Evolutionary conservation across 73 alveolate genomes (phyloP).

Genomic region (Tetrahymena borealis): DNA sequence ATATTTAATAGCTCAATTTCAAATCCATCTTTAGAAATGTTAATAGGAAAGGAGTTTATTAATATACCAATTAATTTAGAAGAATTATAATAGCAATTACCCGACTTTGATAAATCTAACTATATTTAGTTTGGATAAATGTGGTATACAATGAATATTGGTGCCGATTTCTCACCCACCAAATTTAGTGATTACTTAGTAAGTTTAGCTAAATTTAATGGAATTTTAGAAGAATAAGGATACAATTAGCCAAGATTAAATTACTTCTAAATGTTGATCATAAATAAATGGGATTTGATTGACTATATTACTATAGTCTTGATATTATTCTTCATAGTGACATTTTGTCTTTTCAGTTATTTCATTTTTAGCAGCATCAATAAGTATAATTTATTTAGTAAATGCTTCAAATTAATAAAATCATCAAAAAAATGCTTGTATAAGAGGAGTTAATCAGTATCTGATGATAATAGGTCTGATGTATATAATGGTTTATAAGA

Average conservation of each 20-base stretch:
- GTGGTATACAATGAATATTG: neutral
- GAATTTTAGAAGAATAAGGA: neutral
- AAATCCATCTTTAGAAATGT: neutral
- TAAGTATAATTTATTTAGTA: no score
- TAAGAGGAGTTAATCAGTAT: no score
- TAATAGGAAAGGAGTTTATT: neutral
- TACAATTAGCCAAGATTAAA: neutral
- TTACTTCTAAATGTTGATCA: neutral
- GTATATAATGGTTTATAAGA: no score
- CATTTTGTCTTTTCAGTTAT: neutral
- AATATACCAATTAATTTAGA: neutral
- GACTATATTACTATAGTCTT: neutral
- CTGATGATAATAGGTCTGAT: no score
- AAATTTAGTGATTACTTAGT: neutral
- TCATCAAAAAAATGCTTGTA: no score
- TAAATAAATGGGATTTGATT: neutral
- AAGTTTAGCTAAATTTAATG: neutral
- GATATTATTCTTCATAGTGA: neutral
- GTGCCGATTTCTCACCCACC: neutral
- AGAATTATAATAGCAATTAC: neutral
- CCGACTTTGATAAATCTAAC: neutral
- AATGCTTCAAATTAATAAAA: no score
- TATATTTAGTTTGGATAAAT: neutral
- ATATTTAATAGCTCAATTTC: neutral
- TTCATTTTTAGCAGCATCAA: neutral